Evolutionary conservation across 2,329 filamentous ascomycete genomes (phyloP).

Genomic region (Hymenotorrendiella dingleyae): DNA sequence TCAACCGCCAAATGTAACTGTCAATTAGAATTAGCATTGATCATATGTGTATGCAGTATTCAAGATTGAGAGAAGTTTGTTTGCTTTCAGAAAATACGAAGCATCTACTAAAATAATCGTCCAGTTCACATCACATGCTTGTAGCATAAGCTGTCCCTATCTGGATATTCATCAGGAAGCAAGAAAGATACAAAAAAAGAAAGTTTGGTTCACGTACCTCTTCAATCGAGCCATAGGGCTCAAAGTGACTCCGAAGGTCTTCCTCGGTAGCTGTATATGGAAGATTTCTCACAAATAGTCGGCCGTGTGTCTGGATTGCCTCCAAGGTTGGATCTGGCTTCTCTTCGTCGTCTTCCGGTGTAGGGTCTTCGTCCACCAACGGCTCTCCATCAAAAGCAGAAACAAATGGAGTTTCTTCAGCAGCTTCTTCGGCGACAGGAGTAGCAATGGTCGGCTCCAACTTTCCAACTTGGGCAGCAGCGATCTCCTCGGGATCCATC

Average conservation of each 20-base stretch:
- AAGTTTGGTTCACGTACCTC: conserved; percentile 62
- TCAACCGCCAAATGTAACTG: conserved; percentile 85
- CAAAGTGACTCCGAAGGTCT: conserved; percentile 68
- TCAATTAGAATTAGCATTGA: conserved; percentile 36
- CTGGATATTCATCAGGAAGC: conserved; percentile 89
- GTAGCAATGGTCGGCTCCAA: conserved; percentile 17
- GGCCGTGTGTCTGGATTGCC: conserved; percentile 63
- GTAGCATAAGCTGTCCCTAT: conserved; percentile 99
- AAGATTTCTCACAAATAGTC: conserved; percentile 85
- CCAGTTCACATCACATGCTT: conserved; percentile 86
- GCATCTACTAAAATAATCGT: conserved; percentile 99
- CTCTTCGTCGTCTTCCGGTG: conserved; percentile 23
- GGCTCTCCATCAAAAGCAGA: conserved; percentile 8
- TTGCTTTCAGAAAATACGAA: conserved; percentile 67
- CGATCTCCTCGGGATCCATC: conserved; percentile 47
- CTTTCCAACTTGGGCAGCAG: conserved; percentile 13
- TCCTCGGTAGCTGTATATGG: conserved; percentile 73
- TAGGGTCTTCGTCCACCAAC: conserved; percentile 18
- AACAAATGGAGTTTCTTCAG: conserved; percentile 8
- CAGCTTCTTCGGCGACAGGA: conserved; percentile 9
- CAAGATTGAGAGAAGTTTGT: conserved; percentile 20
- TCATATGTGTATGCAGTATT: conserved; percentile 8
- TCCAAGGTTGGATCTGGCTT: conserved; percentile 39
- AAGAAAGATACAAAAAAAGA: conserved; percentile 18
- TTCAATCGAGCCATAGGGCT: conserved; percentile 67